These are phyloP conservation scores for baker's yeast (Saccharomyces cerevisiae) DNA, from an alignment of 805 yeast genomes.

Conservation along the genomic window DNA sequence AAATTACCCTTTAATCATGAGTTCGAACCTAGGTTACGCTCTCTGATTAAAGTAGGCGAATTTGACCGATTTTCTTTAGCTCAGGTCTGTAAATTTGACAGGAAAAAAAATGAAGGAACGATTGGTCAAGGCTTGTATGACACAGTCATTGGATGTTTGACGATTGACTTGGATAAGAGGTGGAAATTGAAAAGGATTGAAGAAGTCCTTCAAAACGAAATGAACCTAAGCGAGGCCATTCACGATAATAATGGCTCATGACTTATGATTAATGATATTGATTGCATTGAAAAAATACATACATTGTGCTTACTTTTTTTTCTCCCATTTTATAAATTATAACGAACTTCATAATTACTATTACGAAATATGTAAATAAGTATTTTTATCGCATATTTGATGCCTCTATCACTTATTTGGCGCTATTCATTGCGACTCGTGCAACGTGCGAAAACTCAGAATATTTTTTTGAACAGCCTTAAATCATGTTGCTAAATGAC, in stretches of 20 bases:
- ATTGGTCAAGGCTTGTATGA: slow-evolving; percentile 19
- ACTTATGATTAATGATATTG: not conserved
- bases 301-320: not conserved
- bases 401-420: not conserved
- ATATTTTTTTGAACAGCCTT: not conserved
- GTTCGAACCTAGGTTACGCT: slow-evolving; percentile 72
- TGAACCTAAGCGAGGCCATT: not conserved
- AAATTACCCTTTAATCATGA: slow-evolving; percentile 75
- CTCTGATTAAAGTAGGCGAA: slow-evolving; percentile 61
- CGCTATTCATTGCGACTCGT: not conserved
- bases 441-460: not conserved
- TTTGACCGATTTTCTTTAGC: slow-evolving; percentile 42
- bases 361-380: not conserved
- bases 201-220: not conserved
- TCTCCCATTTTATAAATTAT: not conserved
- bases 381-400: too few relatives aligned
- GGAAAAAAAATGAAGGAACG: slow-evolving; percentile 7
- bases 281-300: not conserved
- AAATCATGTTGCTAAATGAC: not conserved
- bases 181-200: slow-evolving; percentile 39
- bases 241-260: not conserved
- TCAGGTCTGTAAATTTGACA: slow-evolving; percentile 31
- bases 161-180: slow-evolving; percentile 42
- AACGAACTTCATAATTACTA: not conserved
- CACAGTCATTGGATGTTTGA: slow-evolving; percentile 47